phyloP scores from a whole-genome alignment of 495 filamentous ascomycete genomes.

The Podospora pseudoanserina region DNA sequence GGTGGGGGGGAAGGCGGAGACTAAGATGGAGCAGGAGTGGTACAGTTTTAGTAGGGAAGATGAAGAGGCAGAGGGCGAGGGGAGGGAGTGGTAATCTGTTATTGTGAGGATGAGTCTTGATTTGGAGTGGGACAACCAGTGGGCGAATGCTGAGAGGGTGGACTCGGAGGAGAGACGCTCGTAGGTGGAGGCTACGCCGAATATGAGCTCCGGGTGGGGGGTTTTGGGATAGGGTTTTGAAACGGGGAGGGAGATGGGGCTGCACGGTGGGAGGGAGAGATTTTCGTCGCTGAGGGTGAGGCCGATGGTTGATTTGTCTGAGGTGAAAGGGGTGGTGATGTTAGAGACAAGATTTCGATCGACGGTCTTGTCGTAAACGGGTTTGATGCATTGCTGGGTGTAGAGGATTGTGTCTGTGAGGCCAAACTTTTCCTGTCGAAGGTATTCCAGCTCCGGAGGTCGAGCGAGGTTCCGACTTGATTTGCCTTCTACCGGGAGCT shows the following conservation, averaged over 20 bases:
- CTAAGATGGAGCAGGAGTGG: conserved; percentile 48
- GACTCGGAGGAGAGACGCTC: conserved; percentile 46
- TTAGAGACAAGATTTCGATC: conserved; percentile 33
- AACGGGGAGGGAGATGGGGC: conserved; percentile 33
- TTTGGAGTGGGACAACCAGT: conserved; percentile 58
- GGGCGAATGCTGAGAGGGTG: conserved; percentile 53
- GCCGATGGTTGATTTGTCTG: conserved; percentile 29
- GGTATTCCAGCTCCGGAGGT: conserved; percentile 22
- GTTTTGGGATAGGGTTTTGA: conserved; percentile 30
- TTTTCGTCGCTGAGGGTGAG: conserved; percentile 27
- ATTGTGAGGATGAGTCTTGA: conserved; percentile 55
- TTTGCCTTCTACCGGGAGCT: conserved; percentile 6
- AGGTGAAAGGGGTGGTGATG: conserved; percentile 33
- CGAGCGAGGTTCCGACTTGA: conserved; percentile 8
- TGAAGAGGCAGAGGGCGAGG: conserved; percentile 15
- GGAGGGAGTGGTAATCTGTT: conserved; percentile 43
- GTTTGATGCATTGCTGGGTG: conserved; percentile 38
- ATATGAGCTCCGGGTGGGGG: conserved; percentile 38
- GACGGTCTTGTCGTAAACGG: conserved; percentile 18
- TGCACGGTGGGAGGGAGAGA: conserved; percentile 25
- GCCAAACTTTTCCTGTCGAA: conserved; percentile 27
- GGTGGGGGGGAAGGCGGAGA: conserved; percentile 44
- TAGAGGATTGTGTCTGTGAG: conserved; percentile 39
- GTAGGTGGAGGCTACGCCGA: conserved; percentile 59
- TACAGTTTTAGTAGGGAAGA: conserved; percentile 27